These are phyloP conservation scores for Salix arbutifolia DNA, from an alignment of 345 rosid genomes.

Conservation along the genomic window DNA sequence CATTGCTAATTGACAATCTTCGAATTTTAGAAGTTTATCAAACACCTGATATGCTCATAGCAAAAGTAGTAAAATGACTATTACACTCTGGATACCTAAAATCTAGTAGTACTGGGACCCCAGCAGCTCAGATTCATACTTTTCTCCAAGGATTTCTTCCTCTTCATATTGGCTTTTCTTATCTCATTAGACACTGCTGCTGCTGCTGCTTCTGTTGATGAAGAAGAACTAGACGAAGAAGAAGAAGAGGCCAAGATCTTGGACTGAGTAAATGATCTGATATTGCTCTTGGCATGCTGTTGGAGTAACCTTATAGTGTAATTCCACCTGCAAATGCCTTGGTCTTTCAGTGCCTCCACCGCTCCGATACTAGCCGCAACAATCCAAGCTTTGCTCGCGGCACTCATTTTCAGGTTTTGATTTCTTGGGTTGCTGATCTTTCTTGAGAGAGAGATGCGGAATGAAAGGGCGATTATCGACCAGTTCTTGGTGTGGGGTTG, in stretches of 20 bases:
- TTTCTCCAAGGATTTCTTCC: constrained; percentile 25
- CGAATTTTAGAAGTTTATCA: not conserved
- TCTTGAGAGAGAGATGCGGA: not conserved
- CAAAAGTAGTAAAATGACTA: not conserved
- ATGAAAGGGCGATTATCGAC: too few species aligned
- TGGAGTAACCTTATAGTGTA: constrained; percentile 44
- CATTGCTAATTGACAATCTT: not conserved
- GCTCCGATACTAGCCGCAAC: constrained; percentile 59
- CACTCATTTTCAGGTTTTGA: constrained; percentile 4
- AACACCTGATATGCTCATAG: not conserved
- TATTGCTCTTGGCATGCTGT: constrained; percentile 35
- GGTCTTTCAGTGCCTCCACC: constrained; percentile 69
- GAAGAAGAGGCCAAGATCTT: not conserved
- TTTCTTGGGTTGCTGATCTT: not conserved
- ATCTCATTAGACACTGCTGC: not conserved
- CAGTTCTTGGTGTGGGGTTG: not conserved
- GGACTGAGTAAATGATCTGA: constrained; percentile 13
- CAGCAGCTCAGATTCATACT: constrained; percentile 37
- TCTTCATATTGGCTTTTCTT: constrained; percentile 12
- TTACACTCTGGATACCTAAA: constrained; percentile 10
- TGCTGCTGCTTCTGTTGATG: not conserved
- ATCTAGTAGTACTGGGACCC: constrained; percentile 44
- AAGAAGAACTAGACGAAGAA: not conserved
- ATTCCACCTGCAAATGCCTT: constrained; percentile 68
- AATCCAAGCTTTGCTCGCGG: constrained; percentile 34